Evolutionary conservation across 768 basidiomycete genomes (phyloP).

Genomic region (Tephrocybe sp.): DNA sequence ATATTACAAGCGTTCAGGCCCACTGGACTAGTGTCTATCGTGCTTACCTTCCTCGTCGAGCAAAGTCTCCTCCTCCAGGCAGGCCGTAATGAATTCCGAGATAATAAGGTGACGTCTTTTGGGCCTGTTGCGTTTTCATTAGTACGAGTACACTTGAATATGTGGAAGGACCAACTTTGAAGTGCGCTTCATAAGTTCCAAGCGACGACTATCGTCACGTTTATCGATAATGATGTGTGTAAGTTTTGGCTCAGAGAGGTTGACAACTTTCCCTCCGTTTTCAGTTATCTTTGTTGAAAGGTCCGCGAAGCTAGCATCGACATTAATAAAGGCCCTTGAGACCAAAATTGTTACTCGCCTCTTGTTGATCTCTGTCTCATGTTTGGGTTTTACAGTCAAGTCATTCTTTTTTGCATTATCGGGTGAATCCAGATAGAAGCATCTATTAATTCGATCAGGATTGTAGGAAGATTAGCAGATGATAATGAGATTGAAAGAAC

Average conservation of each 20-base stretch:
- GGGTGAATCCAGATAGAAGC: slow-evolving; percentile 87
- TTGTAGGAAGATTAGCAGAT: not conserved
- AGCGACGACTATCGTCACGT: slow-evolving; percentile 72
- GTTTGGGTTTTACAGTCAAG: slow-evolving; percentile 55
- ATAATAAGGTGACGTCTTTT: slow-evolving; percentile 79
- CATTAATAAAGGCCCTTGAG: slow-evolving; percentile 4
- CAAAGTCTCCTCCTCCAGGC: slow-evolving; percentile 80
- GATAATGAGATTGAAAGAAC: slow-evolving; percentile 23
- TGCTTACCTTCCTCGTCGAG: slow-evolving; percentile 81
- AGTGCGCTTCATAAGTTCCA: slow-evolving; percentile 69
- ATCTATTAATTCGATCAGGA: slow-evolving; percentile 39
- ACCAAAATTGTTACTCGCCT: slow-evolving; percentile 40
- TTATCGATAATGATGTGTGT: slow-evolving; percentile 88
- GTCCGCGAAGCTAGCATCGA: slow-evolving; percentile 51
- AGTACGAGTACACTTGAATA: not conserved
- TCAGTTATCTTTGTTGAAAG: slow-evolving; percentile 52
- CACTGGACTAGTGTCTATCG: not conserved
- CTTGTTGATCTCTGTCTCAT: slow-evolving; percentile 50
- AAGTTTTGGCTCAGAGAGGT: slow-evolving; percentile 72
- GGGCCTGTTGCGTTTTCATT: slow-evolving; percentile 50
- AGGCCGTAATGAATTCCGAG: slow-evolving; percentile 74
- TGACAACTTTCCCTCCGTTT: slow-evolving; percentile 74
- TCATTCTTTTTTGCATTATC: slow-evolving; percentile 68
- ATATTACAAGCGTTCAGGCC: not conserved
- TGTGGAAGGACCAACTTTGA: slow-evolving; percentile 52